Evolutionary conservation across 768 basidiomycete genomes (phyloP), one percentile per base, ranked within the genome.

Genomic region (Stropharia rugosoannulata): DNA sequence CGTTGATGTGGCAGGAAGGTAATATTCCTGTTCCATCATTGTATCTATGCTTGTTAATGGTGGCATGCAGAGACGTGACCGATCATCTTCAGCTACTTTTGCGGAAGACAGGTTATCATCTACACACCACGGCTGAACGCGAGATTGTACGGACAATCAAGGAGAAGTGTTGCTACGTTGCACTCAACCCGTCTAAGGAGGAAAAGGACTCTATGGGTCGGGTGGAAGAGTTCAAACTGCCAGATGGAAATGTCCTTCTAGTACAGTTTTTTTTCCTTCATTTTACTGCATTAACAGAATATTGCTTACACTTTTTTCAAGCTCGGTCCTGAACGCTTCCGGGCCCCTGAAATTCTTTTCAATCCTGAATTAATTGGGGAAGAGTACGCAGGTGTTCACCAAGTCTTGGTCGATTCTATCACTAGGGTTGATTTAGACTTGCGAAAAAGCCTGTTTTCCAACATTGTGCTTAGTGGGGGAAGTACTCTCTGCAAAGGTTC

Each of bases 331-430:
- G 97, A 98, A 73, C 87, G 96, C 54, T 98, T 96, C 80, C 85
- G 94, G 62, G 97, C 97, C 10, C 95, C 97, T 32, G 97, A 99
- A 70, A 93, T 98, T 55, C 74, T 99, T 49, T 99, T 99, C 78
- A 96, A 97, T 68, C 97, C 97, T 27, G 95, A 98, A 70, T 74
- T 98, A 48, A 89, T 98, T 62, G 97, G 97, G 6, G 87, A 92
- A 63, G 97, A 99, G 73, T 95, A 96, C 65, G 88, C 93, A 22
- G 97, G 97, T 50, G 94, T 98, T 10, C 97, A 98, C 71, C 95
- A 99, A 72, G 93, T 98, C 37, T 90, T 98, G 11, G 93, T 98
- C n/a, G 95, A 99, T 74, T 95, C 95, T 7, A 98, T 98, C 70
- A 93, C 89, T 72, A 81, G 95, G 41, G 94, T 97, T 35, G 97